Conservation (phyloP, 2,329 filamentous ascomycete genomes). For the Penicillium occitanis region DNA sequence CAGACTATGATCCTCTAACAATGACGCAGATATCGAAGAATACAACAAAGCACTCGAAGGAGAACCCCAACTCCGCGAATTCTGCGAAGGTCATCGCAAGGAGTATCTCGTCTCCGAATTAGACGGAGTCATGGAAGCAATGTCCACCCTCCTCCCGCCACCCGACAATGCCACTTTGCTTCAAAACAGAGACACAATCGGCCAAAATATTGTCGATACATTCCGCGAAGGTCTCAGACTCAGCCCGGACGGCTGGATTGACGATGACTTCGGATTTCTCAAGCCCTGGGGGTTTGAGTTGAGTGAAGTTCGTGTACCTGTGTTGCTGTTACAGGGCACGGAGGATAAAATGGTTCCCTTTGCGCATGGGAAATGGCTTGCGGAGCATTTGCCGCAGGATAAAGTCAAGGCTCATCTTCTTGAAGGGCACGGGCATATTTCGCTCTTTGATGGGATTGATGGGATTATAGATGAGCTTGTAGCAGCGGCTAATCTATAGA, state of each 20-base stretch:
- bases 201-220: slow-evolving; percentile 8
- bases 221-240: neutral
- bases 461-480: slow-evolving; percentile 15
- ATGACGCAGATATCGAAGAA: slow-evolving; percentile 7
- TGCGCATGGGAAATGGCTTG: slow-evolving; percentile 15
- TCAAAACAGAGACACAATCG: slow-evolving; percentile 8
- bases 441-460: slow-evolving; percentile 9
- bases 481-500: slow-evolving; percentile 3
- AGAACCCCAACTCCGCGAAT: slow-evolving; percentile 4
- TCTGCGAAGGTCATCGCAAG: slow-evolving; percentile 8
- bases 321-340: slow-evolving; percentile 8
- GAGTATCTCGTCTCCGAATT: neutral
- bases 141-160: slow-evolving; percentile 6
- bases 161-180: slow-evolving; percentile 12
- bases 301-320: slow-evolving; percentile 15
- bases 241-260: slow-evolving; percentile 14
- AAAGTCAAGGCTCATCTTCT: slow-evolving; percentile 14
- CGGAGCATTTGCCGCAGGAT: slow-evolving; percentile 18
- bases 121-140: slow-evolving; percentile 5
- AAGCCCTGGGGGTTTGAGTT: slow-evolving; percentile 9
- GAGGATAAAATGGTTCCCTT: slow-evolving; percentile 17
- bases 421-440: slow-evolving; percentile 14
- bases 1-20: neutral
- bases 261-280: neutral
- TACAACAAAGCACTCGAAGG: slow-evolving; percentile 4